phyloP scores from a whole-genome alignment of 2,329 filamentous ascomycete genomes.

The Sporothrix phasma region DNA sequence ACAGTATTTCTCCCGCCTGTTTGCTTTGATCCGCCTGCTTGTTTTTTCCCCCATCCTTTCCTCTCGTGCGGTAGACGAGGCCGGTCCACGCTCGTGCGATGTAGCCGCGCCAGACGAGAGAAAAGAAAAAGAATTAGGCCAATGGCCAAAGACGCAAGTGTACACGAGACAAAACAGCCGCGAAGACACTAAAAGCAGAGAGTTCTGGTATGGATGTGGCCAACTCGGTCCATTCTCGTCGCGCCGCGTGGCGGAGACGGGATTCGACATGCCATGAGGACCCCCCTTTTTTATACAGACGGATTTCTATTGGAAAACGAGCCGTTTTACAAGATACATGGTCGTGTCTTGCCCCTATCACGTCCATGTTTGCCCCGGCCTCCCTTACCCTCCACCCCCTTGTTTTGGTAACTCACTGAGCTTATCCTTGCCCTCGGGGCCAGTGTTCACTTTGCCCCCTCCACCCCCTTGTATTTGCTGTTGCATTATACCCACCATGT shows the following conservation, averaged over 20 bases:
- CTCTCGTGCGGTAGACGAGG: not conserved
- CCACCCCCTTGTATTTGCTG: not conserved
- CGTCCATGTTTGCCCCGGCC: not conserved
- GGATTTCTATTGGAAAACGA: not conserved
- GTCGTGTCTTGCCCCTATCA: not conserved
- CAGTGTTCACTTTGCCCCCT: not conserved
- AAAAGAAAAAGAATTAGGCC: not conserved
- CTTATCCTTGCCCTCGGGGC: conserved; percentile 6
- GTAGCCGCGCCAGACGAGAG: not conserved
- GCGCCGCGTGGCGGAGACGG: conserved; percentile 2
- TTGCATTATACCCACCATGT: conserved; percentile 1
- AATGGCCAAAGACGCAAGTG: conserved; percentile 8
- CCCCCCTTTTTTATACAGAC: not conserved
- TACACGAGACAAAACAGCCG: conserved; percentile 9
- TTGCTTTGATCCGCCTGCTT: not conserved
- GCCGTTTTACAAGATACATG: not conserved
- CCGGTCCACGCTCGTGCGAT: conserved; percentile 5
- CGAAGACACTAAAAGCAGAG: not conserved
- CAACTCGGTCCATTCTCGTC: not conserved
- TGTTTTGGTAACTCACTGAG: not conserved
- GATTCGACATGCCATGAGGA: not conserved
- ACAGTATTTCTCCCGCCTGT: not conserved
- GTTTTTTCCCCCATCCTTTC: not conserved
- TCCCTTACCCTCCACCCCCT: not conserved
- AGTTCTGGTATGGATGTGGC: not conserved